These are phyloP conservation scores for Daldinia loculata DNA, from an alignment of 495 filamentous ascomycete genomes.

Conservation along the genomic window DNA sequence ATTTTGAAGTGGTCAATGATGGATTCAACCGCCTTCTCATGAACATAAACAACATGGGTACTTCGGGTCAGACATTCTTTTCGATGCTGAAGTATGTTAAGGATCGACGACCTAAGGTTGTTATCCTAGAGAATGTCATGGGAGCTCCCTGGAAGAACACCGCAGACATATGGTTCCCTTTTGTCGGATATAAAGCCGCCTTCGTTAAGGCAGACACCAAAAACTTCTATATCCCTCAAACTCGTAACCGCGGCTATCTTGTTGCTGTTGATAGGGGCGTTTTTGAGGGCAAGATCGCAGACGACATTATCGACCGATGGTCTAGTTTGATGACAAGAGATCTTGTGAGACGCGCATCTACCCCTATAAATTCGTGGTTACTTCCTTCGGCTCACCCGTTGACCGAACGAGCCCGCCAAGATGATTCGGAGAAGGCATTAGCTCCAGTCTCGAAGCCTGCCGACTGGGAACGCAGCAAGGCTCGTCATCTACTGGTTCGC, in stretches of 20 bases:
- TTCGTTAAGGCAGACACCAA: constrained; percentile 70
- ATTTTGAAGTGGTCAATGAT: constrained; percentile 3
- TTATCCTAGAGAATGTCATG: constrained; percentile 80
- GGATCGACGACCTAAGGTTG: constrained; percentile 64
- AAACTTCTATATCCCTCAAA: constrained; percentile 82
- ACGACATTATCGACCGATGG: constrained; percentile 33
- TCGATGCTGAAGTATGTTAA: constrained; percentile 67
- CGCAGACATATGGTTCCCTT: constrained; percentile 52
- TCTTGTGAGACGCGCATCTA: constrained; percentile 66
- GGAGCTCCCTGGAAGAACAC: constrained; percentile 70
- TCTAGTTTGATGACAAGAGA: not conserved
- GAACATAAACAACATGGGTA: constrained; percentile 62
- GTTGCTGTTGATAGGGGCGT: constrained; percentile 63
- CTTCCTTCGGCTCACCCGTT: constrained; percentile 65
- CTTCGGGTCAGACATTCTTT: constrained; percentile 76
- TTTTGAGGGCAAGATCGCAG: constrained; percentile 33
- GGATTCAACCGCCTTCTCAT: constrained; percentile 31
- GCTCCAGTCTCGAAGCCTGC: constrained; percentile 39
- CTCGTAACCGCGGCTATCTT: constrained; percentile 76
- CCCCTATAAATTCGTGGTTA: constrained; percentile 70
- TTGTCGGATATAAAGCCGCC: constrained; percentile 63
- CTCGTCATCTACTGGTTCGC: constrained; percentile 64
- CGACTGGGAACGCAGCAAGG: constrained; percentile 67
- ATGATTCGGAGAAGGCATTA: constrained; percentile 50
- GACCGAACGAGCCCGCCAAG: constrained; percentile 58